Percentiles rank a stretch among this genome's conserved stretches.
These are phyloP conservation scores for Cucurbita argyrosperma DNA, from an alignment of 306 rosid genomes.

Conservation along the genomic window DNA sequence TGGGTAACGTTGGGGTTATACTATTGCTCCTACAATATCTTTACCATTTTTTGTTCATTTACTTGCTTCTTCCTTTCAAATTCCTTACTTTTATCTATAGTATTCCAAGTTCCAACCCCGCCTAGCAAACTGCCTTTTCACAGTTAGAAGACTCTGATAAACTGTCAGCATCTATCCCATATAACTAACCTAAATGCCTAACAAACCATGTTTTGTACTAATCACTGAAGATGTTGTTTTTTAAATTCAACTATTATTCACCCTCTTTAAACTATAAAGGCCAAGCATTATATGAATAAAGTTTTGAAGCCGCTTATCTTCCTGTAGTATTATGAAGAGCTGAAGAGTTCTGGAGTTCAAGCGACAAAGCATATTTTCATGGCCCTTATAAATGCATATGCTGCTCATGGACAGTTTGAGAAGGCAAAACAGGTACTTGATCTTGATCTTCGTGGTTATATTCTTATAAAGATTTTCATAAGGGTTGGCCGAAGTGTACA, in stretches of 20 bases:
- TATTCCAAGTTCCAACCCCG: background rate
- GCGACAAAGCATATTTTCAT: constrained; percentile 39
- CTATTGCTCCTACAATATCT: too few relatives aligned
- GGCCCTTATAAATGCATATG: constrained; percentile 67
- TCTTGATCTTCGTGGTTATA: background rate
- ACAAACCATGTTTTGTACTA: background rate
- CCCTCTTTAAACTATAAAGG: background rate
- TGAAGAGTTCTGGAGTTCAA: constrained; percentile 21
- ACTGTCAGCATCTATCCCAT: background rate
- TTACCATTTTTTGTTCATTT: background rate
- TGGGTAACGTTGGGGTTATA: too few relatives aligned
- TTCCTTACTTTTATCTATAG: background rate
- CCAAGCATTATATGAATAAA: background rate
- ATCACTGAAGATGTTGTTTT: background rate
- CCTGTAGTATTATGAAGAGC: constrained; percentile 55
- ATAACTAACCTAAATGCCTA: background rate
- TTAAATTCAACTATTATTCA: background rate
- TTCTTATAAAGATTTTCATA: background rate
- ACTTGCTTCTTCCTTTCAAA: background rate
- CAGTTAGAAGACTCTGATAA: background rate
- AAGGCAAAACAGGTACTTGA: constrained; percentile 73
- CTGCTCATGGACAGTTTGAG: constrained; percentile 57
- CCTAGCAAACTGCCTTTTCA: background rate
- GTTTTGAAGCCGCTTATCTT: constrained; percentile 7
- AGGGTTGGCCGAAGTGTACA: background rate